Evolutionary conservation across 441 rosid species (phyloP).

Genomic region (Croton setiger): DNA sequence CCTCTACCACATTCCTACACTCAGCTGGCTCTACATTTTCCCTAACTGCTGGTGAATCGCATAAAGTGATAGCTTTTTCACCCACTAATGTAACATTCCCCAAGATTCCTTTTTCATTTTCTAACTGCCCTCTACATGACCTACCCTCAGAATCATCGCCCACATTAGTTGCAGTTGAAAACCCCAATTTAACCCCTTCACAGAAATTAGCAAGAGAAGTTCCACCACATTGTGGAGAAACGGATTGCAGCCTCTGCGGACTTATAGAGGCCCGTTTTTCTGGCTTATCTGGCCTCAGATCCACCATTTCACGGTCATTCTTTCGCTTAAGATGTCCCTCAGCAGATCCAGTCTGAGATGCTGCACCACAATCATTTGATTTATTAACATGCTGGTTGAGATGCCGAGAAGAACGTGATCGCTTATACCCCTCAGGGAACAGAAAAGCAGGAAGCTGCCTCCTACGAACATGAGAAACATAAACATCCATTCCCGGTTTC

Average conservation of each 20-base stretch:
- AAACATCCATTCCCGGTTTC: conserved; percentile 70
- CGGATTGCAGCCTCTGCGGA: conserved; percentile 40
- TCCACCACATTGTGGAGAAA: conserved; percentile 53
- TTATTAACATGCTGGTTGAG: conserved; percentile 42
- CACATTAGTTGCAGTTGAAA: conserved; percentile 18
- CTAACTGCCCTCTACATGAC: conserved; percentile 29
- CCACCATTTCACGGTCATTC: conserved; percentile 39
- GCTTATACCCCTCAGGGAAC: conserved; percentile 64
- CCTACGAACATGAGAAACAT: conserved; percentile 60
- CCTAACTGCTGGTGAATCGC: conserved; percentile 29
- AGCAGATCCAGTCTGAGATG: conserved; percentile 37
- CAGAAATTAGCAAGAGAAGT: conserved; percentile 27
- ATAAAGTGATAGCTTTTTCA: conserved; percentile 26
- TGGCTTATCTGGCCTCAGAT: conserved; percentile 40
- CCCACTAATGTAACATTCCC: conserved; percentile 8
- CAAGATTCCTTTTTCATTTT: conserved; percentile 18
- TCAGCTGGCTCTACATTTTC: conserved; percentile 15
- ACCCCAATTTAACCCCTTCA: conserved; percentile 24
- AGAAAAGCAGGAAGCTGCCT: conserved; percentile 60
- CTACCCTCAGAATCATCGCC: conserved; percentile 21
- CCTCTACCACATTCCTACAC: conserved; percentile 20
- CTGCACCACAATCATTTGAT: conserved; percentile 44
- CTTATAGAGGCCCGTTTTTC: conserved; percentile 55
- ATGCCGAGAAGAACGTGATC: conserved; percentile 56
- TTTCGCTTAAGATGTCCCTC: conserved; percentile 62